These are phyloP conservation scores for Nemania sp. DNA, from an alignment of 2,329 filamentous ascomycete species.

Conservation along the genomic window DNA sequence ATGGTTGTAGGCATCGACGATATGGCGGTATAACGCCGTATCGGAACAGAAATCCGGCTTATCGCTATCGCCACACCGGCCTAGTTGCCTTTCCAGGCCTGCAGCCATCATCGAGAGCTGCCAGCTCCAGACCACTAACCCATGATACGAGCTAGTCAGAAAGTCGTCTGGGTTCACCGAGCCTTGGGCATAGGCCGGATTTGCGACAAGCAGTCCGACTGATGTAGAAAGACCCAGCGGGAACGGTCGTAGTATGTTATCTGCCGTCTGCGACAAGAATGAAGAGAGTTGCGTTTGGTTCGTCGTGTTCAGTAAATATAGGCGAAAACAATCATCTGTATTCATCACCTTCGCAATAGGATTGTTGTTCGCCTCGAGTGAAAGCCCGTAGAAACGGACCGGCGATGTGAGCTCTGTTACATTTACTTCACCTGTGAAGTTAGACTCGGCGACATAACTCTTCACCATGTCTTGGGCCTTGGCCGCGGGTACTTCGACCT, in stretches of 20 bases:
- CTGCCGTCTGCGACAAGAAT: slow-evolving; percentile 60
- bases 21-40: slow-evolving; percentile 45
- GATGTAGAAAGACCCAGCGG: slow-evolving; percentile 61
- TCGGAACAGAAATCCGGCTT: slow-evolving; percentile 56
- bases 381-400: slow-evolving; percentile 58
- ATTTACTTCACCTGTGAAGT: slow-evolving; percentile 51
- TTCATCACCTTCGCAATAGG: slow-evolving; percentile 61
- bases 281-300: slow-evolving; percentile 58
- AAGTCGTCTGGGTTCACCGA: slow-evolving; percentile 54
- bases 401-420: slow-evolving; percentile 45
- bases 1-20: slow-evolving; percentile 57
- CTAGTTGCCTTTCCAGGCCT: slow-evolving; percentile 61
- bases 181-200: slow-evolving; percentile 59
- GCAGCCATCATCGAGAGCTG: slow-evolving; percentile 66
- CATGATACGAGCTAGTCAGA: slow-evolving; percentile 63
- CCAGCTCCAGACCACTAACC: slow-evolving; percentile 68
- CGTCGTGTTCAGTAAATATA: slow-evolving; percentile 64
- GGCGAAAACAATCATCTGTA: slow-evolving; percentile 66
- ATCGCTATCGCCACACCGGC: slow-evolving; percentile 48
- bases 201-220: slow-evolving; percentile 62
- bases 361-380: slow-evolving; percentile 56
- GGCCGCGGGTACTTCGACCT: slow-evolving; percentile 47
- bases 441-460: slow-evolving; percentile 49
- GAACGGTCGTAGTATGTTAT: slow-evolving; percentile 60
- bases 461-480: slow-evolving; percentile 52